Evolutionary conservation across 768 basidiomycete species (phyloP).

Genomic region (Boletellus sp.): DNA sequence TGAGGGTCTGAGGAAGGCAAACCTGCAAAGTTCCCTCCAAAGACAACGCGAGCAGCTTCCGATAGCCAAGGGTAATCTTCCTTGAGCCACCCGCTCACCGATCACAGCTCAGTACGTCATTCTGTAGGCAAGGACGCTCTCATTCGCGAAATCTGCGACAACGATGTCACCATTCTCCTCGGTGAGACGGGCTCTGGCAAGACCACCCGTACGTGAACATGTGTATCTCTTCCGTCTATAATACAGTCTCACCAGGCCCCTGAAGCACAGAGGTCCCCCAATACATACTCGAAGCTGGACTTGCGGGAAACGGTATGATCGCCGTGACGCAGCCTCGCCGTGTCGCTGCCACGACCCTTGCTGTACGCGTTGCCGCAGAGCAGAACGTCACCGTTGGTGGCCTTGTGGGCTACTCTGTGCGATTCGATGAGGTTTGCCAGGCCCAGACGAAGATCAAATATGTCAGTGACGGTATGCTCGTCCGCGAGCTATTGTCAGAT

Average conservation of each 20-base stretch:
- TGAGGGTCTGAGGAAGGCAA: constrained; percentile 12
- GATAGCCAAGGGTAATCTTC: constrained; percentile 62
- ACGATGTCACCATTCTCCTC: constrained; percentile 84
- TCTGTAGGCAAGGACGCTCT: constrained; percentile 68
- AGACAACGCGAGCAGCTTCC: constrained; percentile 71
- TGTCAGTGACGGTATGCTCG: constrained; percentile 96
- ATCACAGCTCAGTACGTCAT: neutral
- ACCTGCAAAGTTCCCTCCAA: constrained; percentile 36
- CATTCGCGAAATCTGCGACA: constrained; percentile 63
- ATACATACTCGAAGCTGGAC: constrained; percentile 81
- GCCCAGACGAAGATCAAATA: constrained; percentile 87
- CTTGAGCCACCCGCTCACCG: neutral
- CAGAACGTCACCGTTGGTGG: constrained; percentile 68
- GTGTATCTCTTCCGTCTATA: neutral
- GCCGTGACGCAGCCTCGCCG: constrained; percentile 93
- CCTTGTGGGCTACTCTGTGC: constrained; percentile 89
- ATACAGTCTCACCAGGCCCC: constrained; percentile 18
- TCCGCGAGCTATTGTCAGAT: constrained; percentile 85
- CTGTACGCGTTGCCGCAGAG: constrained; percentile 84
- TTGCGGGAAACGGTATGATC: constrained; percentile 69
- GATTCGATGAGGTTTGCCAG: constrained; percentile 83
- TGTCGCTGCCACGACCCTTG: constrained; percentile 95
- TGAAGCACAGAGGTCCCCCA: constrained; percentile 85
- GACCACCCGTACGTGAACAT: constrained; percentile 81
- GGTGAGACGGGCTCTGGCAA: constrained; percentile 99